Evolutionary conservation across 208 protist genomes (phyloP).

Genomic region (Acanthamoeba triangularis): DNA sequence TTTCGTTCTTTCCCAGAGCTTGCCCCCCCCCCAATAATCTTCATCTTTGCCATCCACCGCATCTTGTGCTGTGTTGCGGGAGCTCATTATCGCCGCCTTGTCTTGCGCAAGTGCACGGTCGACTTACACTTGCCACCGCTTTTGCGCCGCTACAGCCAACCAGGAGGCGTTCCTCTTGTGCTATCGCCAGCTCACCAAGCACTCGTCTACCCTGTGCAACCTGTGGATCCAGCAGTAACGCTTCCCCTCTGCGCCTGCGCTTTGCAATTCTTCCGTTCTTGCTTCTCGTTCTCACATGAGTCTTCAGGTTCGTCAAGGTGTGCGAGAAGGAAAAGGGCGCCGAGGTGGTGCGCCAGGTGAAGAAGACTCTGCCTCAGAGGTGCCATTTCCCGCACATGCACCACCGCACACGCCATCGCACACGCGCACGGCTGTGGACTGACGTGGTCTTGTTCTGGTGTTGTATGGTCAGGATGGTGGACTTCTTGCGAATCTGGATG

Average conservation of each 20-base stretch:
- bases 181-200: constrained; percentile 34
- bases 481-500: constrained; percentile 49
- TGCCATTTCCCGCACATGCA: not conserved
- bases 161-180: constrained; percentile 31
- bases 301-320: constrained; percentile 33
- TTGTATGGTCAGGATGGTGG: constrained; percentile 15
- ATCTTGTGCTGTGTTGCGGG: too few species aligned
- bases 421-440: too few species aligned
- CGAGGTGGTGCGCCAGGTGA: constrained; percentile 42
- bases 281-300: too few species aligned
- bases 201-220: constrained; percentile 33
- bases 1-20: constrained; percentile 32
- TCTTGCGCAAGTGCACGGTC: too few species aligned
- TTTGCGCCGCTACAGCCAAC: not conserved
- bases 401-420: not conserved
- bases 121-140: too few species aligned
- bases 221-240: constrained; percentile 12
- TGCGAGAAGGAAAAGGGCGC: constrained; percentile 41
- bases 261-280: too few species aligned
- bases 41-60: too few species aligned
- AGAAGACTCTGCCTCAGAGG: constrained; percentile 58
- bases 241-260: too few species aligned
- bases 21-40: too few species aligned
- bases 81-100: too few species aligned
- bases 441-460: too few species aligned